Base-by-base conservation (phyloP, 1,284 basidiomycete genomes). In the Phlebopus sp. region DNA sequence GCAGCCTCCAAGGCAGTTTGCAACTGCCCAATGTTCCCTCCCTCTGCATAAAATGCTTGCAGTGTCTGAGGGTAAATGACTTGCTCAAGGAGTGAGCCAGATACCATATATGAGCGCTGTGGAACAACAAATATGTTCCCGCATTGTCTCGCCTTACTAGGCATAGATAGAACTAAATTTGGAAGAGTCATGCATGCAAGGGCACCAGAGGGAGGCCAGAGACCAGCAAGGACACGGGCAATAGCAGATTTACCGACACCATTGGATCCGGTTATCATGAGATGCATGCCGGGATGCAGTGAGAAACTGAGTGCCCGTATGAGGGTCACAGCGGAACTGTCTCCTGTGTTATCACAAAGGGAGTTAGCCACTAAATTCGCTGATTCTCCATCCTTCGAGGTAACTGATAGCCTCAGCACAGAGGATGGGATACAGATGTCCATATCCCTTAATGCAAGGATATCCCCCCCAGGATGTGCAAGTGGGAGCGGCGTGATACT, bases 161-260 rank as follows among this genome's bases (percentile, higher is more conserved):
- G 17, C 74, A 15, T 21, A 68, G 48, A 66, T 36, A 8, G 42
- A 9, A 10, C 62, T 34, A n/a, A 38, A 5, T 43, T 51, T 25
- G 45, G 58, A 8, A 55, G 72, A 44, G 4, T 44, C 56, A 72
- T 54, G 14, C 53, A 49, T 1, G 69, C 63, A 18, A 50, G 52
- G 4, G 68, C 66, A 56, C 68, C 83, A 60, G 63, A 80, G 57
- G 79, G 74, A 0, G 80, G 77, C 95, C 95, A 99, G 3, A 98
- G 72, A 6, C 92, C 90, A 1, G 92, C 92, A 4, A 97, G 72
- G 7, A 99, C 89, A 8, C 95, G 79, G 1, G 94, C 93, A 27
- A 98, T 83, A 5, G 92, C 85, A 0, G 93, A 96, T 74, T 99
- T 98, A 0, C 96, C 96, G 1, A 96, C 91, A 0, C 92, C 91